phyloP scores from a whole-genome alignment of 208 protist species.

The Porcisia hertigi region DNA sequence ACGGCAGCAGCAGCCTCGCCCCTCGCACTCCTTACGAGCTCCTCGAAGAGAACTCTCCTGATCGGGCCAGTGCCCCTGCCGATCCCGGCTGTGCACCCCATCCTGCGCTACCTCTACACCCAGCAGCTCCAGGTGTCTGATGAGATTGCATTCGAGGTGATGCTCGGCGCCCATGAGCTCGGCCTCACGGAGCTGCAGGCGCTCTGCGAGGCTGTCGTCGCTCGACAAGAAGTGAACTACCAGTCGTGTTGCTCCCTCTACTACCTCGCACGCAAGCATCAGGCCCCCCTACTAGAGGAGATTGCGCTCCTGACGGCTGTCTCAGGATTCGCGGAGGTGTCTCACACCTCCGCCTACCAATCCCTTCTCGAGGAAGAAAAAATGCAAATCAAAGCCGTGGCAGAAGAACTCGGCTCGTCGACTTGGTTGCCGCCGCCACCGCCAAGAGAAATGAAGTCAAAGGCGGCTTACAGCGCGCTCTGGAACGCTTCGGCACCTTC shows the following conservation, averaged over 20 bases:
- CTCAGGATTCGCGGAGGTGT: conserved; percentile 63
- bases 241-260: conserved; percentile 75
- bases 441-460: conserved; percentile 52
- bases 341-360: conserved; percentile 43
- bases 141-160: conserved; percentile 57
- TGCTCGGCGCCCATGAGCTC: conserved; percentile 71
- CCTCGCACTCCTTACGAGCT: conserved; percentile 25
- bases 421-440: conserved; percentile 67
- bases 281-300: conserved; percentile 74
- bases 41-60: conserved; percentile 60
- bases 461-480: conserved; percentile 45
- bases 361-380: conserved; percentile 50
- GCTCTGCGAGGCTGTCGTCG: conserved; percentile 75
- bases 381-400: conserved; percentile 62
- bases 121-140: conserved; percentile 48
- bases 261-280: conserved; percentile 64
- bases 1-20: conserved; percentile 25
- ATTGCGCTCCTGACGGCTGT: conserved; percentile 76
- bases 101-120: conserved; percentile 81
- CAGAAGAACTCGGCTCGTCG: conserved; percentile 56
- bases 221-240: conserved; percentile 83
- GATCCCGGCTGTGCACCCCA: conserved; percentile 49
- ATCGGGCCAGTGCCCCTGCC: conserved; percentile 77
- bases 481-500: conserved; percentile 33
- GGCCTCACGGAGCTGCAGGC: conserved; percentile 60